Conservation (phyloP, 176 grass and related monocot genomes). For the Hordeum marinum region DNA sequence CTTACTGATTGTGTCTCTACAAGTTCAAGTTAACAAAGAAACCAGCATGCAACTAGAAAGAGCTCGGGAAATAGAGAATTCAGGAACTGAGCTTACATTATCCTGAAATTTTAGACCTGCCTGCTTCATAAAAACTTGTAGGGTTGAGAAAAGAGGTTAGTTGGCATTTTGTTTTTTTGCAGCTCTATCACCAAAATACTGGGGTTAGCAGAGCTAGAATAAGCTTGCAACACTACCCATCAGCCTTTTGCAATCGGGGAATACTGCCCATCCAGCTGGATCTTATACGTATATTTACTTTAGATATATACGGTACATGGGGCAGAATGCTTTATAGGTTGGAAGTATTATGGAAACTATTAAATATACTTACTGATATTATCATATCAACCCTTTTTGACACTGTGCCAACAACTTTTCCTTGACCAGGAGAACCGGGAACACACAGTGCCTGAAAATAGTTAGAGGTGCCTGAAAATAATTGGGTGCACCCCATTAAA, state of each 20-base stretch:
- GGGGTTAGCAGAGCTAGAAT: neutral
- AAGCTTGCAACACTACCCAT: neutral
- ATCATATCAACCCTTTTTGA: slow-evolving; percentile 58
- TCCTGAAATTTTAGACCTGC: slow-evolving; percentile 82
- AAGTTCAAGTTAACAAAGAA: slow-evolving; percentile 24
- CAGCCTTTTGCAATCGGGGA: neutral
- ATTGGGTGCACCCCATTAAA: no score
- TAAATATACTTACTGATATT: slow-evolving; percentile 69
- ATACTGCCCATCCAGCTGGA: neutral
- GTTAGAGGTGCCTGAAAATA: no score
- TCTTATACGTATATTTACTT: slow-evolving; percentile 1
- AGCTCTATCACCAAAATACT: neutral
- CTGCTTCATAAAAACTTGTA: slow-evolving; percentile 86
- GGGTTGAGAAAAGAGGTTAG: slow-evolving; percentile 16
- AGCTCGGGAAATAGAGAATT: neutral
- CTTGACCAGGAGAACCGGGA: slow-evolving; percentile 25
- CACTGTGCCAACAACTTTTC: slow-evolving; percentile 62
- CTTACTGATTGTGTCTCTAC: neutral
- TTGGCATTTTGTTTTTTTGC: neutral
- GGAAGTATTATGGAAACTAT: neutral
- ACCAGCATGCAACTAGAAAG: slow-evolving; percentile 1
- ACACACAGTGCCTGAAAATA: slow-evolving; percentile 87
- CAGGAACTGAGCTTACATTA: slow-evolving; percentile 59
- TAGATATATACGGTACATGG: neutral
- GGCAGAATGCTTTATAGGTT: slow-evolving; percentile 2